Conservation (phyloP, 208 protist genomes). For the Naegleria lovaniensis region DNA sequence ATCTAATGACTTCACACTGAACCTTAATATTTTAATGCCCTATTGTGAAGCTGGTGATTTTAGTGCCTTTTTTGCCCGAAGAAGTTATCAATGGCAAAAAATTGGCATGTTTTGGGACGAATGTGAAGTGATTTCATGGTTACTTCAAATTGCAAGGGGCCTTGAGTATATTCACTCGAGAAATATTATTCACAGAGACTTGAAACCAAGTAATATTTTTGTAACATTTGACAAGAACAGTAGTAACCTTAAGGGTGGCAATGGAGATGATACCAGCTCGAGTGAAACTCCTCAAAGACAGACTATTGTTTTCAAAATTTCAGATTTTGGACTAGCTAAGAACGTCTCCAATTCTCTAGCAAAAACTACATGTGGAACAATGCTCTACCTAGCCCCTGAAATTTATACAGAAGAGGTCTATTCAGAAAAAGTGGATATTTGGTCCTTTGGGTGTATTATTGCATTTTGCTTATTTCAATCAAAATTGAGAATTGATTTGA, state of each 20-base stretch:
- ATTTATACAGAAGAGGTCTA: not conserved
- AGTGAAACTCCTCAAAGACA: not conserved
- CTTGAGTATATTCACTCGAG: not conserved
- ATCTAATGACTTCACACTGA: not conserved
- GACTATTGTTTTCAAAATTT: not conserved
- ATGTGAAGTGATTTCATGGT: not conserved
- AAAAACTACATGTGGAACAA: not conserved
- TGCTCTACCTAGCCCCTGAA: not conserved
- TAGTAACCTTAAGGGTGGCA: not conserved
- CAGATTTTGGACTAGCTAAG: not conserved
- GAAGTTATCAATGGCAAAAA: not conserved
- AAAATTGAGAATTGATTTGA: not conserved
- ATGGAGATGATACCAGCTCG: not conserved
- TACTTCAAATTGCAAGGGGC: not conserved
- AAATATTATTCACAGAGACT: not conserved
- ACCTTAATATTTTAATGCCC: not conserved
- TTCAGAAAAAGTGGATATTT: not conserved
- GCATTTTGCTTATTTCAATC: not conserved
- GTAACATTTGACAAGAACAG: not conserved
- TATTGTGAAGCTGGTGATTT: conserved; percentile 3
- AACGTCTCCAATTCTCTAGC: not conserved
- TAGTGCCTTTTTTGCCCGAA: not conserved
- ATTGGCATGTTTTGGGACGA: not conserved
- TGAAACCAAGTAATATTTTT: conserved; percentile 11
- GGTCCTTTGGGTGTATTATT: not conserved